Evolutionary conservation across 1,139 yeast genomes (phyloP).

Genomic region (Hemisphaericaspora lyxosophila): DNA sequence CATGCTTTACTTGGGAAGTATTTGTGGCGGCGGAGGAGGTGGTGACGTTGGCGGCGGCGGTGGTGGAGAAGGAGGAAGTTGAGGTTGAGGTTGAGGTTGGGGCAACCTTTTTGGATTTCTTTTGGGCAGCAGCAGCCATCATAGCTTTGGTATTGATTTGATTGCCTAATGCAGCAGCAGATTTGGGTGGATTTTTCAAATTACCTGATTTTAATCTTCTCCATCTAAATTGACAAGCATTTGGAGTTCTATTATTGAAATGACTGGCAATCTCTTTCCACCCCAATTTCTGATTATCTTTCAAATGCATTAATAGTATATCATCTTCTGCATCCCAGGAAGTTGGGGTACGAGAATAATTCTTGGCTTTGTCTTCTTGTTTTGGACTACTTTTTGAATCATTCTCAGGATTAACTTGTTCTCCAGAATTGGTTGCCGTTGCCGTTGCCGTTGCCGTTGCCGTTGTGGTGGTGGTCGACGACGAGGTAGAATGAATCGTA

Average conservation of each 20-base stretch:
- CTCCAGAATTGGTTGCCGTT: slow-evolving; percentile 1
- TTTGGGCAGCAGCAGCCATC: slow-evolving; percentile 8
- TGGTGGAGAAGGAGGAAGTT: no score
- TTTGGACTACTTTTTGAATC: background rate
- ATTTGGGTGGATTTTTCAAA: slow-evolving; percentile 55
- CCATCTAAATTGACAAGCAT: slow-evolving; percentile 82
- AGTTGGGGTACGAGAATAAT: slow-evolving; percentile 53
- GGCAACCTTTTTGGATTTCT: slow-evolving; percentile 22
- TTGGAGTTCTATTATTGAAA: slow-evolving; percentile 68
- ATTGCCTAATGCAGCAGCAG: slow-evolving; percentile 27
- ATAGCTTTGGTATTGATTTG: slow-evolving; percentile 14
- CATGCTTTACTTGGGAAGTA: slow-evolving; percentile 3
- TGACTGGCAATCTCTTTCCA: slow-evolving; percentile 76
- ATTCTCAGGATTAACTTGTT: background rate
- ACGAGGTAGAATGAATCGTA: background rate
- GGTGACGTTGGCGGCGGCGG: slow-evolving; percentile 11
- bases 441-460: background rate
- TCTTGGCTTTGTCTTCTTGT: slow-evolving; percentile 14
- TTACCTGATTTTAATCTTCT: slow-evolving; percentile 67
- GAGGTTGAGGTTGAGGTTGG: slow-evolving; percentile 16
- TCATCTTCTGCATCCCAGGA: slow-evolving; percentile 81
- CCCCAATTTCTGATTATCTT: slow-evolving; percentile 69
- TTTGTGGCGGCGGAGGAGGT: slow-evolving; percentile 3
- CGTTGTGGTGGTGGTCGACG: background rate
- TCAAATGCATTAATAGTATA: slow-evolving; percentile 61